Evolutionary conservation across 176 grass and related monocot genomes (phyloP), one percentile per base, ranked within the genome.

Genomic region (Avena sativa): DNA sequence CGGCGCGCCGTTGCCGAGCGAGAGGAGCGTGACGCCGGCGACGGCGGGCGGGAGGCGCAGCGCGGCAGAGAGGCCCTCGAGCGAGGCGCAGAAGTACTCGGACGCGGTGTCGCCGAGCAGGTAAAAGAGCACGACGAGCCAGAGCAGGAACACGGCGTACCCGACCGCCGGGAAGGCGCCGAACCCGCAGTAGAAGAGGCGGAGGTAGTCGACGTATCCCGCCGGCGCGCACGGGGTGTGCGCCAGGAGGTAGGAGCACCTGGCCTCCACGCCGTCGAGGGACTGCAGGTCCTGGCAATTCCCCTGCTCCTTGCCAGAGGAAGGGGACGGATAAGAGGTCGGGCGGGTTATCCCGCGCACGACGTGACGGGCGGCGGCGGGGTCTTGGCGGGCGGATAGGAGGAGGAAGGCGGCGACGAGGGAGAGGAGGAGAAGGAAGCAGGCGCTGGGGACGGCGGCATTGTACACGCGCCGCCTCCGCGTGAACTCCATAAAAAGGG

Each of bases 11-110:
- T 98, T 98, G 8, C 96, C 96, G 14, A 98, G 88, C 0, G 96
- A 91, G 11, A 98, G 93, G 7, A 98, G 93, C 57, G 96, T 96
- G 81, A 98, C 93, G 14, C 96, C 93, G 6, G 93, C 96, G 53
- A 98, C 89, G 75, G 90, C 79, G 4, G 96, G 96, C 0, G 96
- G 92, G 8, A 98, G 93, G 2, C 84, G 86, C 3, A 98, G 88
- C 48, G 86, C 85, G 4, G 67, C 88, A 0, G 93, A 96, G 9
- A 98, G 87, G 17, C 86, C 89, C 82, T 94, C 93, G 0, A 98
- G 85, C 2, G 96, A 95, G 0, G 90, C 91, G 84, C 96, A 98
- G 68, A 98, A 98, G 92, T 94, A 98, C 51, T 89, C 80, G 17
- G 93, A 96, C 5, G 93, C 92, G 1, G 96, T 98, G 87, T 92